Base-by-base conservation (phyloP, 2,329 filamentous ascomycete species). In the Arthrobotrys conoides region DNA sequence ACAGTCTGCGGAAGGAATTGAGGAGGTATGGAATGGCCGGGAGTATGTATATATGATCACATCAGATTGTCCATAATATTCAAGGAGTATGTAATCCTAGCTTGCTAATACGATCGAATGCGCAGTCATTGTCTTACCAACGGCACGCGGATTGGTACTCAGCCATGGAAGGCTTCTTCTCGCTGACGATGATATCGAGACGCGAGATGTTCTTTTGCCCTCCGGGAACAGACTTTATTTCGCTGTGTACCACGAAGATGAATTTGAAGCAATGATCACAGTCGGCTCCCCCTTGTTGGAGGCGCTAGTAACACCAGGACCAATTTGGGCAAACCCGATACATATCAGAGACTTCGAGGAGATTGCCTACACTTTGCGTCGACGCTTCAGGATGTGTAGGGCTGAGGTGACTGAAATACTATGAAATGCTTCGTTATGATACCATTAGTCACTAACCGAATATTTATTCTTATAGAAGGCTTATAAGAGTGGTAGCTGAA, bases 21-120 rank as follows among this genome's bases (percentile, higher is more conserved):
- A 61, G 33, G 57, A 38, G 57, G 16, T 61, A 61, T n/a, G 18
- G n/a, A 61, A 61, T 61, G 33, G 57, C 57, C 24, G 57, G 57
- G 24, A 61, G 57, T 61, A 61, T 61, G 51, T 55, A 33, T 55
- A 55, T 55, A n/a, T 55, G 46, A 14, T 24, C 24, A 55, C 12
- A 18, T 51, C 22, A 10, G 22, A 51, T 51, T 27, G 6, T 27
- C 12, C 22, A 51, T 27, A 27, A 51, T 51, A 2, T 51, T 27
- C 22, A 53, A 53, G 10, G 4, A 36, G 1, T 9, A 36, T 36
- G 4, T 53, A 53, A 22, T 33, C 12, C 9, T 33, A 20, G 51
- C 30, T 55, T 36, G 5, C 51, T 55, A 33, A 36, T 55, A 6
- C 27, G 27, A 6, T 30, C 27, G 27, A 30, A 30, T 30, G 27